These are phyloP conservation scores for Paracoccidioides brasiliensis DNA, from an alignment of 2,329 filamentous ascomycete species.

Conservation along the genomic window DNA sequence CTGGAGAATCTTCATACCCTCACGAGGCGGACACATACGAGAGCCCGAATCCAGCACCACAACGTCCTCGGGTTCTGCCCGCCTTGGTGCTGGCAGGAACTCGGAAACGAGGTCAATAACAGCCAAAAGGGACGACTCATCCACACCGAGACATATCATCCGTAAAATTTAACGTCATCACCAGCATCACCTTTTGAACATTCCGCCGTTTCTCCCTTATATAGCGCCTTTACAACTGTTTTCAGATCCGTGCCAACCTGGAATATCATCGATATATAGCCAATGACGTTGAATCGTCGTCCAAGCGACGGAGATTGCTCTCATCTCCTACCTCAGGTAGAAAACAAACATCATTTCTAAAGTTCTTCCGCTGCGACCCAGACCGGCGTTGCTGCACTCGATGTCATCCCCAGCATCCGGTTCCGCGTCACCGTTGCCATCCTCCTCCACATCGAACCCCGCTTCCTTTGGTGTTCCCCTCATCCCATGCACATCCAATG, in stretches of 20 bases:
- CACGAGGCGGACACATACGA: no score
- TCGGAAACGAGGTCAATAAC: no score
- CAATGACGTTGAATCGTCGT: constrained; percentile 21
- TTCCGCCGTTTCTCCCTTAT: no score
- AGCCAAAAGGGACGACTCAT: no score
- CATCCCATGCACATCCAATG: not conserved
- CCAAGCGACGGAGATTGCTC: constrained; percentile 23
- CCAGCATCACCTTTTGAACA: no score
- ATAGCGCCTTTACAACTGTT: not conserved
- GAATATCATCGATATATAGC: constrained; percentile 17
- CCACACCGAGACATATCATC: no score
- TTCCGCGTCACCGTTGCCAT: constrained; percentile 5
- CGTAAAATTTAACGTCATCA: no score
- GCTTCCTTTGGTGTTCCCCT: constrained; percentile 7
- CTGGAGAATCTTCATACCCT: no score
- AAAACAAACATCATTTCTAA: constrained; percentile 7
- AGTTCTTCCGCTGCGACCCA: not conserved
- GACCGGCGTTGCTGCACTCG: not conserved
- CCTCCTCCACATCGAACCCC: constrained; percentile 12
- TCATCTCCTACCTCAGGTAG: constrained; percentile 13
- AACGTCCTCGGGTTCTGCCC: no score
- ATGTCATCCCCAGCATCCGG: constrained; percentile 2
- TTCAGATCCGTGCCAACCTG: constrained; percentile 10
- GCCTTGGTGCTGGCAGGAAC: no score
- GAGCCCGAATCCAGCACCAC: no score